Evolutionary conservation across 176 grass and related monocot species (phyloP).

Genomic region (Poa annua): DNA sequence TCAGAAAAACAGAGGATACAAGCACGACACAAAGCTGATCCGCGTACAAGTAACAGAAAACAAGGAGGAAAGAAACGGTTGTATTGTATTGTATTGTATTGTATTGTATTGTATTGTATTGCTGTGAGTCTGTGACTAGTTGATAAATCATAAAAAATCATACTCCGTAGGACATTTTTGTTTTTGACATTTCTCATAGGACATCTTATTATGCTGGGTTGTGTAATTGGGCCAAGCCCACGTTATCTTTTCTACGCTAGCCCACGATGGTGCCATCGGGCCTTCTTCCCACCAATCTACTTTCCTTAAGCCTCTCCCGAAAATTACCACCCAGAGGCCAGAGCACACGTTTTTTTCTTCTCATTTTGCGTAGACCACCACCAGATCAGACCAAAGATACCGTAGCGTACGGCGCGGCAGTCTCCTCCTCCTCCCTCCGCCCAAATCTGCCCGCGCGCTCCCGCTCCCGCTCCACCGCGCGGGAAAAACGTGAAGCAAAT

Average conservation of each 20-base stretch:
- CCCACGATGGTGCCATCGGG: too few relatives aligned
- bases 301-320: background rate
- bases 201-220: background rate
- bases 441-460: constrained; percentile 37
- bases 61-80: too few relatives aligned
- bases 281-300: background rate
- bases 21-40: too few relatives aligned
- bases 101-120: too few relatives aligned
- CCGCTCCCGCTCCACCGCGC: constrained; percentile 23
- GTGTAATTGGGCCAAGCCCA: background rate
- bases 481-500: constrained; percentile 50
- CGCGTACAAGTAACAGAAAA: too few relatives aligned
- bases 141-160: too few relatives aligned
- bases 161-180: too few relatives aligned
- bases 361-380: background rate
- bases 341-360: background rate
- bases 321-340: too few relatives aligned
- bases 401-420: constrained; percentile 2
- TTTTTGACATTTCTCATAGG: too few relatives aligned
- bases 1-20: too few relatives aligned
- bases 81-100: too few relatives aligned
- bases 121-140: too few relatives aligned
- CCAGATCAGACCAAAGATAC: background rate
- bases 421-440: background rate
- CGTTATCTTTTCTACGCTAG: background rate